Evolutionary conservation across 2,329 filamentous ascomycete species (phyloP), one percentile per base, ranked within the genome.

Genomic region (Aspergillus calidoustus): DNA sequence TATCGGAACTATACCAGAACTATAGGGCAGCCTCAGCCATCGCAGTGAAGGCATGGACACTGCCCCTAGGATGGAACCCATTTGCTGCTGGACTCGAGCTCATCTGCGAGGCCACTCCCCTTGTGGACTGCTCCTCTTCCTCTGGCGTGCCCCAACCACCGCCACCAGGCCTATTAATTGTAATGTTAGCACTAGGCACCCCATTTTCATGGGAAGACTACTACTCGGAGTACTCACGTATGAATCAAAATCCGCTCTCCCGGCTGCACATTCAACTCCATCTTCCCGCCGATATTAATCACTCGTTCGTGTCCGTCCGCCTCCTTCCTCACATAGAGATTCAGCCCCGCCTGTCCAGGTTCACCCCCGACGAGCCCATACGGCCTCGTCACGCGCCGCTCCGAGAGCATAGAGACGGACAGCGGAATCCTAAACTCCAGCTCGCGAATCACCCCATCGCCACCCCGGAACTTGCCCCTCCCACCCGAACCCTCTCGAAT

Each of bases 401-500:
- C 56, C 4, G 48, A 52, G 25, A 59, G 22, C 13, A 59, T 53
- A 7, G 46, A 43, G 4, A 43, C 56, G n/a, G 23, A 44, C 31
- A 59, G 28, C 4, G 48, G 23, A n/a, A 53, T 59, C 5, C 48
- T 30, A 23, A 59, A 59, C 56, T 59, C 56, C 7, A 59, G n/a
- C 7, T 59, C 56, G 5, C 56, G 49, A 17, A 59, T 31, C n/a
- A 59, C 48, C 17, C 56, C 56, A 19, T 59, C 56, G 3, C 56
- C 56, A 15, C 56, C 56, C 5, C 22, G 79, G 68, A 92, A 87
- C 72, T 86, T 83, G 0, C 91, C 91, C 15, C 74, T 74, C 0
- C 91, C 91, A 1, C 87, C 88, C 48, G 86, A 90, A 0, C 86
- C 88, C 1, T 79, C 68, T 1, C 91, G 81, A 7, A 95, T 80